phyloP scores from a whole-genome alignment of 306 rosid species.

The Acacia melanoxylon region DNA sequence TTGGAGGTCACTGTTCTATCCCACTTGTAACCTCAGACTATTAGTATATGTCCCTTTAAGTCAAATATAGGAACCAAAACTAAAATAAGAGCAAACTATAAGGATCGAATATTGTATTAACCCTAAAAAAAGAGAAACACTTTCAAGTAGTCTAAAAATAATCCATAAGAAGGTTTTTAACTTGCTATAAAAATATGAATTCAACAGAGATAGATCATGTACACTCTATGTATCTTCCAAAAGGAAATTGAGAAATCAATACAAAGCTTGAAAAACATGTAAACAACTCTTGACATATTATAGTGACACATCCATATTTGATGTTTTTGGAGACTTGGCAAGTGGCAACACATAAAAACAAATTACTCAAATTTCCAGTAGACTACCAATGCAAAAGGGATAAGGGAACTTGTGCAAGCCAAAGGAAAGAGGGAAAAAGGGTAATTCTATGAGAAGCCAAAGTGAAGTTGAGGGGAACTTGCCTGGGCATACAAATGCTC shows the following conservation, averaged over 20 bases:
- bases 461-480: slow-evolving; percentile 17
- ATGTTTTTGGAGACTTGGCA: not conserved
- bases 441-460: not conserved
- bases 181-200: not conserved
- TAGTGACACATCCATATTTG: not conserved
- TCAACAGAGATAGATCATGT: not conserved
- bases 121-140: no score
- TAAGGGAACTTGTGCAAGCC: not conserved
- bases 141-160: not conserved
- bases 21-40: no score
- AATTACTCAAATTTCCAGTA: slow-evolving; percentile 1
- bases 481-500: slow-evolving; percentile 30
- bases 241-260: not conserved
- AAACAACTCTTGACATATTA: not conserved
- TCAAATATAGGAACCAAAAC: no score
- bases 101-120: no score
- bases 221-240: not conserved
- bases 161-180: not conserved
- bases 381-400: not conserved
- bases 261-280: not conserved
- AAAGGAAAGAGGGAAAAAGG: not conserved
- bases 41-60: no score
- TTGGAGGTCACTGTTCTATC: no score
- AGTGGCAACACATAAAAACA: no score
- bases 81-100: no score